Conservation (phyloP, 495 filamentous ascomycete species). For the Corynascus novoguineensis region DNA sequence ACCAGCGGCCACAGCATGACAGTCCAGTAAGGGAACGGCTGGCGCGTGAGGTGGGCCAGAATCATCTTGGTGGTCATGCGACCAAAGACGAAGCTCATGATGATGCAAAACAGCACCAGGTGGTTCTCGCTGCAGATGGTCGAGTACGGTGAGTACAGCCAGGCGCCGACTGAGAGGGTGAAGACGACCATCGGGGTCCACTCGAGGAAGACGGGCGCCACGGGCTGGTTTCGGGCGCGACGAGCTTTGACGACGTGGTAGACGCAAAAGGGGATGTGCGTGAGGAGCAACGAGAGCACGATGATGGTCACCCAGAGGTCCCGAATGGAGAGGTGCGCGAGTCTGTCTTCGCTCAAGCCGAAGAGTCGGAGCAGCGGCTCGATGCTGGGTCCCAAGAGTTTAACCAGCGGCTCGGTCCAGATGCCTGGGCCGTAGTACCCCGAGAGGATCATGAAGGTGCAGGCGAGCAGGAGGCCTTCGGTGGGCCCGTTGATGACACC, state of each 20-base stretch:
- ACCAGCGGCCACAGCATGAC: slow-evolving; percentile 80
- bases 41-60: slow-evolving; percentile 84
- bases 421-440: slow-evolving; percentile 84
- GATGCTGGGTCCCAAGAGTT: slow-evolving; percentile 49
- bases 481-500: slow-evolving; percentile 97
- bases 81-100: slow-evolving; percentile 95
- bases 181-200: slow-evolving; percentile 89
- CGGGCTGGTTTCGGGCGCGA: slow-evolving; percentile 61
- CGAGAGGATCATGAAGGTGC: slow-evolving; percentile 74
- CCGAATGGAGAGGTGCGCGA: slow-evolving; percentile 62
- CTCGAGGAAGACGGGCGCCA: slow-evolving; percentile 83
- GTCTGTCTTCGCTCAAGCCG: slow-evolving; percentile 45
- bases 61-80: slow-evolving; percentile 99
- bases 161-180: slow-evolving; percentile 64
- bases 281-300: slow-evolving; percentile 62
- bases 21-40: slow-evolving; percentile 97
- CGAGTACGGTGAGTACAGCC: slow-evolving; percentile 85
- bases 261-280: slow-evolving; percentile 77
- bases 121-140: slow-evolving; percentile 72
- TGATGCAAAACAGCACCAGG: slow-evolving; percentile 86
- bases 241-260: slow-evolving; percentile 76
- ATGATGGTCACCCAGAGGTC: slow-evolving; percentile 87
- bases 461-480: slow-evolving; percentile 88
- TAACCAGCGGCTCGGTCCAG: slow-evolving; percentile 69
- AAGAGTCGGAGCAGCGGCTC: slow-evolving; percentile 25